Evolutionary conservation across 257 asterid species (phyloP).

Genomic region (Buddleja alternifolia): DNA sequence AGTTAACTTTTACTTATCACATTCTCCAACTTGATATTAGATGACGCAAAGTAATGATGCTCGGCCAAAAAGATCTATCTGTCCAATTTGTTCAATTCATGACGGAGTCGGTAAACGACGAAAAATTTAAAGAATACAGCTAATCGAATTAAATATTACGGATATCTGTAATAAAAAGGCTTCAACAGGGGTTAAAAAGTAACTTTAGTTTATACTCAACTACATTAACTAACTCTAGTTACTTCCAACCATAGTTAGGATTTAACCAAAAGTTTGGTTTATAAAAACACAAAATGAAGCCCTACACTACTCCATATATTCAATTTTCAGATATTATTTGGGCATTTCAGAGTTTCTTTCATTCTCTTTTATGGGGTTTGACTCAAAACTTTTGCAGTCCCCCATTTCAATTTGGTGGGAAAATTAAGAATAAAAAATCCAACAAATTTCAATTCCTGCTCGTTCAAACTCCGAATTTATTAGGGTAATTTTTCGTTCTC

Average conservation of each 20-base stretch:
- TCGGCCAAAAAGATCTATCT: no score
- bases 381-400: constrained; percentile 41
- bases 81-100: no score
- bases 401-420: constrained; percentile 50
- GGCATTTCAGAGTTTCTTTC: constrained; percentile 42
- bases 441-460: constrained; percentile 31
- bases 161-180: no score
- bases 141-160: background rate
- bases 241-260: constrained; percentile 42
- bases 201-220: constrained; percentile 42
- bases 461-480: constrained; percentile 30
- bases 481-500: constrained; percentile 24
- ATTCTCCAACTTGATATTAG: no score
- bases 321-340: constrained; percentile 40
- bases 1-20: no score
- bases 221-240: constrained; percentile 31
- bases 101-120: background rate
- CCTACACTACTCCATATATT: constrained; percentile 31
- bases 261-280: constrained; percentile 38
- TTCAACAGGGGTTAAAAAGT: constrained; percentile 27
- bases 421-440: constrained; percentile 16
- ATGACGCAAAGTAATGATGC: no score
- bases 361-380: constrained; percentile 44
- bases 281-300: constrained; percentile 35
- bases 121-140: background rate